A percentile compares a stretch with the other conserved stretches of the same genome.
These are phyloP conservation scores for Apophysomyces elegans DNA, from an alignment of 371 early-diverging fungal genomes.

Conservation along the genomic window DNA sequence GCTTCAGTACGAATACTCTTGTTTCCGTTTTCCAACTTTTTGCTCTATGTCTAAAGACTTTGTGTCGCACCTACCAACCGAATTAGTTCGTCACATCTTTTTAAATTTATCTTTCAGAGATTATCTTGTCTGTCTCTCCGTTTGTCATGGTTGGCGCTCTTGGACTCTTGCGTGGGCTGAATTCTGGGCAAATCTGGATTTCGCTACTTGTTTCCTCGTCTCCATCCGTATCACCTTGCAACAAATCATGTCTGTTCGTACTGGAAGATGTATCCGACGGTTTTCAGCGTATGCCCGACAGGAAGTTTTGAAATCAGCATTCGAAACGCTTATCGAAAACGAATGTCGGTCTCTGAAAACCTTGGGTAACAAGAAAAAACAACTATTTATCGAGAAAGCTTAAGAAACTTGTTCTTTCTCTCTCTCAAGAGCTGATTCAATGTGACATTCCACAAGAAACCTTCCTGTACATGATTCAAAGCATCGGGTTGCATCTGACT, in stretches of 20 bases:
- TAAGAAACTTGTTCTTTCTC: background rate
- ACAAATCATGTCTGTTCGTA: background rate
- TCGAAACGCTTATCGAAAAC: background rate
- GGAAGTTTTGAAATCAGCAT: background rate
- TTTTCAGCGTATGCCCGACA: slow-evolving; percentile 4
- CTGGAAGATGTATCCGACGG: background rate
- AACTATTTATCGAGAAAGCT: background rate
- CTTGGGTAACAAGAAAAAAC: slow-evolving; percentile 2
- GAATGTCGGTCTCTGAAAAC: slow-evolving; percentile 1
- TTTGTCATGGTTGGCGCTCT: background rate
- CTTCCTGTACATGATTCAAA: background rate
- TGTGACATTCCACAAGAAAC: slow-evolving; percentile 2
- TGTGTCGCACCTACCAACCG: background rate
- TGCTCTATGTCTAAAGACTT: background rate
- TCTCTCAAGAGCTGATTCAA: background rate
- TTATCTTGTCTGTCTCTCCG: background rate
- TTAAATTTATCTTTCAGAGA: background rate
- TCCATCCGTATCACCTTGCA: background rate
- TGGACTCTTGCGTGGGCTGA: background rate
- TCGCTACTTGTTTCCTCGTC: slow-evolving; percentile 1
- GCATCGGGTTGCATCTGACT: background rate
- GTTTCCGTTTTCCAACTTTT: background rate
- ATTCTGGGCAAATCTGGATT: background rate
- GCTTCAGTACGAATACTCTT: background rate
- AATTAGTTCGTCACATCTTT: slow-evolving; percentile 1